Evolutionary conservation across 768 basidiomycete species (phyloP).

Genomic region (Mycena kentingensis): DNA sequence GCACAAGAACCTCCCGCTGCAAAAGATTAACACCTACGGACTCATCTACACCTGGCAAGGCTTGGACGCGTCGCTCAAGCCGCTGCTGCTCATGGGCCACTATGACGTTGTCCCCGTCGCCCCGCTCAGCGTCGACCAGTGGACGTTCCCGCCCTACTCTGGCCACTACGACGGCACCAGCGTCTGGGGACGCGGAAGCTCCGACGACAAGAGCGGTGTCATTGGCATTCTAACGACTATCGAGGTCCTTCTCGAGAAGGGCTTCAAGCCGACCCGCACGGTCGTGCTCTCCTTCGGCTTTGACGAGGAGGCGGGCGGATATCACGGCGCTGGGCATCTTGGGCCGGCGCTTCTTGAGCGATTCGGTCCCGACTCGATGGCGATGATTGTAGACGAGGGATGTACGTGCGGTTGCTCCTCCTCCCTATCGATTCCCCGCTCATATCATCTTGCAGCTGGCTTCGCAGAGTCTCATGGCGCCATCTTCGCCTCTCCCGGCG

Average conservation of each 20-base stretch:
- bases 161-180: conserved; percentile 62
- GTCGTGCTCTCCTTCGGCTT: conserved; percentile 46
- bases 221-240: conserved; percentile 51
- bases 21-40: conserved; percentile 60
- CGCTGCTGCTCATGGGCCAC: conserved; percentile 54
- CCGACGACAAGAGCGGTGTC: conserved; percentile 74
- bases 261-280: conserved; percentile 17
- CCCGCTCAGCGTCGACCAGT: conserved; percentile 52
- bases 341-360: conserved; percentile 39
- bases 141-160: conserved; percentile 65
- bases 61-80: conserved; percentile 50
- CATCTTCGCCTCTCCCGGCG: conserved; percentile 43
- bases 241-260: conserved; percentile 18
- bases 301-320: conserved; percentile 51
- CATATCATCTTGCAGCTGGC: conserved; percentile 6
- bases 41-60: conserved; percentile 66
- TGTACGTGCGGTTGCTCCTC: neutral
- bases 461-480: conserved; percentile 29
- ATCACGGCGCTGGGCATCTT: conserved; percentile 45
- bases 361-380: conserved; percentile 58
- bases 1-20: conserved; percentile 4
- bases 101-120: conserved; percentile 74
- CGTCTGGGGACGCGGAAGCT: conserved; percentile 79
- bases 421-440: neutral
- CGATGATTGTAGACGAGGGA: conserved; percentile 70